phyloP scores from a whole-genome alignment of 2,329 filamentous ascomycete species.

The Myriosclerotinia scirpicola region DNA sequence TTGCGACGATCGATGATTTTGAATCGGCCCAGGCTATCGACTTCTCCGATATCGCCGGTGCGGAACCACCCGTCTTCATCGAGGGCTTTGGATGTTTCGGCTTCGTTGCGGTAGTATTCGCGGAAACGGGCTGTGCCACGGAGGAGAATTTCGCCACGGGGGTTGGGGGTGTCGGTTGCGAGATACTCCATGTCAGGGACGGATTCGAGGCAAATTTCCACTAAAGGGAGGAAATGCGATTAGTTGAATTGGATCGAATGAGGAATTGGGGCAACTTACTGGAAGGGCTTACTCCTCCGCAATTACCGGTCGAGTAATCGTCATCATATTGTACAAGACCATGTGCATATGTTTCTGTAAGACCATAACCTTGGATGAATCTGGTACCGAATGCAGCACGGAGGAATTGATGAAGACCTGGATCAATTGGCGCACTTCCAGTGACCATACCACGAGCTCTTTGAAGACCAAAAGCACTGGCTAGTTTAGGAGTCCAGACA shows the following conservation, averaged over 20 bases:
- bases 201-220: conserved; percentile 79
- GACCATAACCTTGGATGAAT: conserved; percentile 85
- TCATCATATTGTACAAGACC: conserved; percentile 65
- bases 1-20: conserved; percentile 95
- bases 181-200: conserved; percentile 94
- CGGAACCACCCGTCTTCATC: conserved; percentile 95
- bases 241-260: background rate
- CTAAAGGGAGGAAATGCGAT: conserved; percentile 39
- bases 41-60: conserved; percentile 84
- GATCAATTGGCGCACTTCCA: conserved; percentile 88
- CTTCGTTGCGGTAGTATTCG: conserved; percentile 87
- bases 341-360: conserved; percentile 90
- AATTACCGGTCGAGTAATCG: conserved; percentile 78
- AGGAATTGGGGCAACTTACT: conserved; percentile 11
- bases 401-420: conserved; percentile 83
- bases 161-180: conserved; percentile 81
- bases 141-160: conserved; percentile 85
- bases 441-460: conserved; percentile 72
- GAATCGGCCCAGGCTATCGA: conserved; percentile 85
- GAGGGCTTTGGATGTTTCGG: conserved; percentile 80
- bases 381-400: conserved; percentile 77
- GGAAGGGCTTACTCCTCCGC: conserved; percentile 65
- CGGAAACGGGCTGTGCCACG: conserved; percentile 78
- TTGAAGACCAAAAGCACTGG: conserved; percentile 78
- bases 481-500: conserved; percentile 88